Evolutionary conservation across 2,329 filamentous ascomycete genomes (phyloP).

Genomic region (Parascedosporium putredinis): DNA sequence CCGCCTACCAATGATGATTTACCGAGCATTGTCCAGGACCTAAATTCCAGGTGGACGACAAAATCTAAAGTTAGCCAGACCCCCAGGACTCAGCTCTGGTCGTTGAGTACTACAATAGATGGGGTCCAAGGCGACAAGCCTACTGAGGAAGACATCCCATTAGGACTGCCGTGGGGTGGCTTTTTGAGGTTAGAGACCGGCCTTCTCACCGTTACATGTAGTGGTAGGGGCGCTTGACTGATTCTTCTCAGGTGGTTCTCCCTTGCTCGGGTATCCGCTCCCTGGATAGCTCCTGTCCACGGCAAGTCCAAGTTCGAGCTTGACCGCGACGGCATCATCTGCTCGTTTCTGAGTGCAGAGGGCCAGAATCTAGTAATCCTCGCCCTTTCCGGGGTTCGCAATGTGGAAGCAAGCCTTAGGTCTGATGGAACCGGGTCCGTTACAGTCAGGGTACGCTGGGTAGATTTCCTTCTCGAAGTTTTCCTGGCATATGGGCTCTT

Average conservation of each 20-base stretch:
- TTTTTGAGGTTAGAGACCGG: conserved; percentile 36
- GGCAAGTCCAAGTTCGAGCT: conserved; percentile 56
- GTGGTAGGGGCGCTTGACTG: not conserved
- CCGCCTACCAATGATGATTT: conserved; percentile 31
- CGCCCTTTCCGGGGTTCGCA: conserved; percentile 62
- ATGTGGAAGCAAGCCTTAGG: conserved; percentile 60
- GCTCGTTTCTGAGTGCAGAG: conserved; percentile 62
- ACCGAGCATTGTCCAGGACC: conserved; percentile 42
- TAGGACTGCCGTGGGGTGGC: conserved; percentile 53
- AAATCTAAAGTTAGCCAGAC: conserved; percentile 51
- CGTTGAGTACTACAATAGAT: conserved; percentile 46
- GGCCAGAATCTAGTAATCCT: conserved; percentile 70
- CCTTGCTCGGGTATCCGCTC: conserved; percentile 65
- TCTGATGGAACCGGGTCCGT: conserved; percentile 57
- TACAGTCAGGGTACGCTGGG: conserved; percentile 50
- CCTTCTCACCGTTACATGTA: not conserved
- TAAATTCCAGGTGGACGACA: conserved; percentile 47
- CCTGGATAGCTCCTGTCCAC: conserved; percentile 85
- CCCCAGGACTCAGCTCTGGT: conserved; percentile 60
- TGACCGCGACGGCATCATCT: conserved; percentile 68
- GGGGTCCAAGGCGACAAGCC: conserved; percentile 49
- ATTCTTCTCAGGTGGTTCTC: conserved; percentile 60
- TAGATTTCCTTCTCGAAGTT: not conserved
- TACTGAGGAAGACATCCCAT: conserved; percentile 38
- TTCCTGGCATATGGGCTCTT: conserved; percentile 10